These are phyloP conservation scores for Cyberlindnera japonica DNA, from an alignment of 805 yeast genomes.

Conservation along the genomic window DNA sequence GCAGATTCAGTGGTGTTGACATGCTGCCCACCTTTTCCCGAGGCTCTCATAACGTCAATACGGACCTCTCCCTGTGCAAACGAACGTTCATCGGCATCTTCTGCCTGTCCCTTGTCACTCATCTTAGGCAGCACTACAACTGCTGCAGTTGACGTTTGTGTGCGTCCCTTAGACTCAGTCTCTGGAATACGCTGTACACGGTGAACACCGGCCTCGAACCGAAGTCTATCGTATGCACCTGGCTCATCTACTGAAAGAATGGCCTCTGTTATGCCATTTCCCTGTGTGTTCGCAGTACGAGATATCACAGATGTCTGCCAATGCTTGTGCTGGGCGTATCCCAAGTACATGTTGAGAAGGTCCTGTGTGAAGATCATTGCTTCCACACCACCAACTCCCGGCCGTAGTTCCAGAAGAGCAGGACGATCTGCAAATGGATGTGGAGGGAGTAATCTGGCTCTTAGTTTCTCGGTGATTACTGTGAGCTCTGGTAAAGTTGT, in stretches of 20 bases:
- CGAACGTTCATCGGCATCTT: conserved; percentile 56
- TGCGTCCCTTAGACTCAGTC: conserved; percentile 90
- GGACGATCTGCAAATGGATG: conserved; percentile 73
- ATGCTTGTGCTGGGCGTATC: conserved; percentile 55
- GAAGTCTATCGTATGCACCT: conserved; percentile 68
- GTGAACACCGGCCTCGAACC: conserved; percentile 93
- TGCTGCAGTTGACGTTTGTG: conserved; percentile 95
- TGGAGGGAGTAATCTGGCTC: conserved; percentile 64
- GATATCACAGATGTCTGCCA: conserved; percentile 71
- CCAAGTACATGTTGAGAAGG: conserved; percentile 74
- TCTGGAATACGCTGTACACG: conserved; percentile 92
- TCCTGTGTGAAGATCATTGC: conserved; percentile 86
- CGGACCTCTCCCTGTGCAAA: conserved; percentile 86
- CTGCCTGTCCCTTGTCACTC: conserved; percentile 46
- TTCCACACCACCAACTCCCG: conserved; percentile 96
- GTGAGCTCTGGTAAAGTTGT: conserved; percentile 42
- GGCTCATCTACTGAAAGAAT: conserved; percentile 68
- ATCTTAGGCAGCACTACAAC: conserved; percentile 88
- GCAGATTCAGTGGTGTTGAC: conserved; percentile 98
- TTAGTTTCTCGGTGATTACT: conserved; percentile 42
- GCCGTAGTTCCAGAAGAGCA: conserved; percentile 80
- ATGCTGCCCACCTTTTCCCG: conserved; percentile 98
- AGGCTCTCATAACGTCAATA: conserved; percentile 94
- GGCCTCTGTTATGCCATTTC: conserved; percentile 73
- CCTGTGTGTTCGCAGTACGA: conserved; percentile 50